These are phyloP conservation scores for Suillus fuscotomentosus DNA, from an alignment of 768 basidiomycete genomes.

Conservation along the genomic window DNA sequence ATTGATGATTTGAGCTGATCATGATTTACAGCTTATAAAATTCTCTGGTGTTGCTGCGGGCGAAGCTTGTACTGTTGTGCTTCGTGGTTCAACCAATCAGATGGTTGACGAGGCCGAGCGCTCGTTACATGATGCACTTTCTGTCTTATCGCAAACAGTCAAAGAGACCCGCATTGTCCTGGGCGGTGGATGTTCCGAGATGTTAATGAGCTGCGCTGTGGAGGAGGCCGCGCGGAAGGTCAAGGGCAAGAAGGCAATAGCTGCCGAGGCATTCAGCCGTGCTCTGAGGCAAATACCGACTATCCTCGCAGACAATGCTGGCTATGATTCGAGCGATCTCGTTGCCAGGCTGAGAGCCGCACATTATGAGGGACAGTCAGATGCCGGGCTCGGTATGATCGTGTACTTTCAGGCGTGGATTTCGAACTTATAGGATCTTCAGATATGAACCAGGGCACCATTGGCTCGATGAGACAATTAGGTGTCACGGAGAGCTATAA, in stretches of 20 bases:
- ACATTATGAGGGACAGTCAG: slow-evolving; percentile 84
- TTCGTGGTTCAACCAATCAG: slow-evolving; percentile 95
- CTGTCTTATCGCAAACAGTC: slow-evolving; percentile 95
- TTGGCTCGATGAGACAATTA: slow-evolving; percentile 77
- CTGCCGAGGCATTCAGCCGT: slow-evolving; percentile 86
- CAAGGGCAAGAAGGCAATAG: slow-evolving; percentile 94
- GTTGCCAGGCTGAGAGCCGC: slow-evolving; percentile 88
- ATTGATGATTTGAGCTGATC: slow-evolving; percentile 4
- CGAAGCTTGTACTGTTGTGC: slow-evolving; percentile 97
- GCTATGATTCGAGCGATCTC: slow-evolving; percentile 97
- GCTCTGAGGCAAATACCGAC: slow-evolving; percentile 95
- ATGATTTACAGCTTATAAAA: slow-evolving; percentile 77
- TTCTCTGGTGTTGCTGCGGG: slow-evolving; percentile 99
- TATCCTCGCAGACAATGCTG: slow-evolving; percentile 96
- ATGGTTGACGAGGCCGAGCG: slow-evolving; percentile 99
- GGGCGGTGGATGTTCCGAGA: slow-evolving; percentile 97
- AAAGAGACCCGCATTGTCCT: slow-evolving; percentile 94
- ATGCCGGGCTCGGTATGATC: slow-evolving; percentile 82
- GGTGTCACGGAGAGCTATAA: slow-evolving; percentile 98
- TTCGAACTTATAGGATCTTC: slow-evolving; percentile 6
- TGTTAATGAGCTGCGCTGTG: slow-evolving; percentile 94
- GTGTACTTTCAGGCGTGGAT: background rate
- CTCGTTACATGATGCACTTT: slow-evolving; percentile 95
- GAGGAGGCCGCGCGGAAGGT: slow-evolving; percentile 84
- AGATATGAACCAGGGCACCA: slow-evolving; percentile 24